These are phyloP conservation scores for Populus hybrid DNA, from an alignment of 441 rosid species.

Conservation along the genomic window DNA sequence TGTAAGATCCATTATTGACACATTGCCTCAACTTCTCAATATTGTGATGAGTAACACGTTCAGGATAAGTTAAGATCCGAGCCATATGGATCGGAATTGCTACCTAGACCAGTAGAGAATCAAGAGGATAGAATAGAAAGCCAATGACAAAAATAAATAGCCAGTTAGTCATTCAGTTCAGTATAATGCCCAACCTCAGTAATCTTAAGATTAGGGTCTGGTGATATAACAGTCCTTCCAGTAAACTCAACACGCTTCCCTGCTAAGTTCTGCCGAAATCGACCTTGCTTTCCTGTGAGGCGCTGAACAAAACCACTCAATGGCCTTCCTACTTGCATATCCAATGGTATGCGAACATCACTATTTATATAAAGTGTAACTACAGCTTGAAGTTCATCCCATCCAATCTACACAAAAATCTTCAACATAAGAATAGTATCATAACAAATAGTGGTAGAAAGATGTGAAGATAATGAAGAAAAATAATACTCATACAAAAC, in stretches of 20 bases:
- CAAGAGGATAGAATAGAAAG: constrained; percentile 12
- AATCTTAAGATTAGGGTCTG: constrained; percentile 95
- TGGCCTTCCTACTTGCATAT: constrained; percentile 42
- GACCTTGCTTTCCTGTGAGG: constrained; percentile 93
- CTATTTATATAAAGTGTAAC: constrained; percentile 85
- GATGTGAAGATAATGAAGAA: too few relatives aligned
- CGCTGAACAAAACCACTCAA: constrained; percentile 87
- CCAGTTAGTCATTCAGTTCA: constrained; percentile 20
- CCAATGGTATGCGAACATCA: constrained; percentile 56
- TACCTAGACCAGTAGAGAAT: constrained; percentile 45
- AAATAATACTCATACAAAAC: too few relatives aligned
- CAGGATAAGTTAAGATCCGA: constrained; percentile 83
- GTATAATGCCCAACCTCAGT: constrained; percentile 58
- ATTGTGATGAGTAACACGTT: constrained; percentile 81
- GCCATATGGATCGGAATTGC: constrained; percentile 95
- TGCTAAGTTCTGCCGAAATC: constrained; percentile 87
- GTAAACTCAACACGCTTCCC: constrained; percentile 98
- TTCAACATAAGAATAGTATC: too few relatives aligned
- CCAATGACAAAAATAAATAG: constrained; percentile 18
- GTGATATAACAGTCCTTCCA: constrained; percentile 98
- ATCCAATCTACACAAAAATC: constrained; percentile 44
- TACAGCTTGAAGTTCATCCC: constrained; percentile 86
- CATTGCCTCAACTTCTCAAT: constrained; percentile 93
- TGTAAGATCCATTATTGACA: constrained; percentile 78
- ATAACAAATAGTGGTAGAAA: too few relatives aligned